Percentiles rank a stretch among this genome's conserved stretches.
Conservation (phyloP, 2,329 filamentous ascomycete genomes). For the Drechmeria coniospora region DNA sequence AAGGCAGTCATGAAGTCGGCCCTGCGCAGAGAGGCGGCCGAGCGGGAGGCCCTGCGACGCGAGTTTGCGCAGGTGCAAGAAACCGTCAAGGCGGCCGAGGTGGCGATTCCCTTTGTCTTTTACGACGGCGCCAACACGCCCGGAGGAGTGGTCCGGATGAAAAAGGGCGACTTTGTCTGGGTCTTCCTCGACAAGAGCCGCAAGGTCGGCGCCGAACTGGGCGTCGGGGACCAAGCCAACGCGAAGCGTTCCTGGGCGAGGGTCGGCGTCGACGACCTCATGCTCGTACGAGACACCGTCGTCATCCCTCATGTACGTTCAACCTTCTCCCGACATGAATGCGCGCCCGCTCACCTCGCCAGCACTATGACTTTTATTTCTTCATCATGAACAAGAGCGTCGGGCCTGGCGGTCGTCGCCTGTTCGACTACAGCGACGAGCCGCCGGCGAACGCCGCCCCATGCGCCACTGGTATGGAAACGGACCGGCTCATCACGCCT, state of each 20-base stretch:
- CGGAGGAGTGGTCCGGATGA: slow-evolving; percentile 68
- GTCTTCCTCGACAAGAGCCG: slow-evolving; percentile 81
- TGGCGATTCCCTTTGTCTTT: slow-evolving; percentile 88
- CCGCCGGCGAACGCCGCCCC: slow-evolving; percentile 16
- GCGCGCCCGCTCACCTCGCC: slow-evolving; percentile 2
- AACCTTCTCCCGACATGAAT: not conserved
- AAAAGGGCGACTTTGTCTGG: slow-evolving; percentile 90
- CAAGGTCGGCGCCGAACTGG: slow-evolving; percentile 74
- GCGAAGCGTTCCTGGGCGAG: slow-evolving; percentile 73
- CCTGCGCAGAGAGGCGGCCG: slow-evolving; percentile 61
- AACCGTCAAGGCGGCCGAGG: slow-evolving; percentile 74
- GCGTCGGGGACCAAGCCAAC: slow-evolving; percentile 54
- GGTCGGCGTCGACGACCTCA: slow-evolving; percentile 86
- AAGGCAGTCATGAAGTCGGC: slow-evolving; percentile 58
- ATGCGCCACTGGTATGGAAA: slow-evolving; percentile 1
- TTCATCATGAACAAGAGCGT: slow-evolving; percentile 81
- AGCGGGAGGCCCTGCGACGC: slow-evolving; percentile 61
- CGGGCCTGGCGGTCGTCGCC: slow-evolving; percentile 51
- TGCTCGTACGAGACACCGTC: slow-evolving; percentile 78
- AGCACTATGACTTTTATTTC: slow-evolving; percentile 97
- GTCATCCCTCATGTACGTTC: slow-evolving; percentile 79
- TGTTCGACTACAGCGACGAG: slow-evolving; percentile 62
- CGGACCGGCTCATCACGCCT: slow-evolving; percentile 14
- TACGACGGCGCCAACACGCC: slow-evolving; percentile 89
- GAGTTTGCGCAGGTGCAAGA: slow-evolving; percentile 79